Evolutionary conservation across 768 basidiomycete genomes (phyloP).

Genomic region (Trametes villosa): DNA sequence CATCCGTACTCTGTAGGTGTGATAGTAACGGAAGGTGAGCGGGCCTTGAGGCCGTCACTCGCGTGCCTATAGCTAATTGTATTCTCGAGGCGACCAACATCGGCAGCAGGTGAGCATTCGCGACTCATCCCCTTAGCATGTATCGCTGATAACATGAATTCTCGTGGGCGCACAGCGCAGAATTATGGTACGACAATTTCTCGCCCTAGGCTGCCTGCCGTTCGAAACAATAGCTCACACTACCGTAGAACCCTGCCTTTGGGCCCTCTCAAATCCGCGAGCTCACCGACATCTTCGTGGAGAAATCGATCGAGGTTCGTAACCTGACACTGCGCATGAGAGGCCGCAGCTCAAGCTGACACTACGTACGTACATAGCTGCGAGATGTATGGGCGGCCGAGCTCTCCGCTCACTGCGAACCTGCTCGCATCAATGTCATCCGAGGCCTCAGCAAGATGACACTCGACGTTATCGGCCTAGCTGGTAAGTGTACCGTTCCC

Average conservation of each 20-base stretch:
- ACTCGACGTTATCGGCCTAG: slow-evolving; percentile 47
- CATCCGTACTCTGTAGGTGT: slow-evolving; percentile 42
- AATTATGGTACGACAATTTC: slow-evolving; percentile 35
- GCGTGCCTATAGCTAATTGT: not conserved
- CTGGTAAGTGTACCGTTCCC: slow-evolving; percentile 33
- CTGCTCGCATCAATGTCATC: slow-evolving; percentile 35
- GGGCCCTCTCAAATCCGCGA: slow-evolving; percentile 60
- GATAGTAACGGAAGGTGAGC: slow-evolving; percentile 45
- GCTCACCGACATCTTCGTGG: slow-evolving; percentile 58
- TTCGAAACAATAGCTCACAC: not conserved
- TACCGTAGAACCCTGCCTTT: slow-evolving; percentile 63
- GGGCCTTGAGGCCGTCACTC: not conserved
- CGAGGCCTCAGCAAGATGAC: slow-evolving; percentile 41
- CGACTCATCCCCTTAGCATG: no score
- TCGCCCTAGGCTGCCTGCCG: not conserved
- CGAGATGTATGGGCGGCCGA: slow-evolving; percentile 32
- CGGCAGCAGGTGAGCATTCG: slow-evolving; percentile 39
- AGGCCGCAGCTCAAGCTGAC: not conserved
- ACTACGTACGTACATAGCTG: slow-evolving; percentile 15
- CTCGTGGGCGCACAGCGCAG: slow-evolving; percentile 13
- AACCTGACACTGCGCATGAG: not conserved
- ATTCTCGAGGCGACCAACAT: slow-evolving; percentile 37
- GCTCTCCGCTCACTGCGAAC: slow-evolving; percentile 32
- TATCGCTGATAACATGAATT: not conserved
- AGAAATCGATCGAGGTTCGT: slow-evolving; percentile 54